Evolutionary conservation across 2,329 filamentous ascomycete species (phyloP).

Genomic region (Coniella vitis): DNA sequence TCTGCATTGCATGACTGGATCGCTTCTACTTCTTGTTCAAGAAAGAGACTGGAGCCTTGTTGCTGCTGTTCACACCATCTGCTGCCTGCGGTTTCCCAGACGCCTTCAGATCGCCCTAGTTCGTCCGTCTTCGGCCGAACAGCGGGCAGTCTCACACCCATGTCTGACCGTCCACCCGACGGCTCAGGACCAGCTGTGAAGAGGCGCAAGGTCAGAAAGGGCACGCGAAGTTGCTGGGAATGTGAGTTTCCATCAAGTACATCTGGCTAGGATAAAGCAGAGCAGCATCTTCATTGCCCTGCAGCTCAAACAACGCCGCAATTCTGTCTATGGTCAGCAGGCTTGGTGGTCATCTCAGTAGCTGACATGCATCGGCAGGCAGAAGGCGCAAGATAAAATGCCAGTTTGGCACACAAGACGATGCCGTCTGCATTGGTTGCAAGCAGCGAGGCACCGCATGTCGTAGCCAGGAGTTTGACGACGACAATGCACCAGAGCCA

Average conservation of each 20-base stretch:
- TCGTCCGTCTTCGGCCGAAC: conserved; percentile 16
- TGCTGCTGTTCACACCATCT: background rate
- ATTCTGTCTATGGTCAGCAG: too few relatives aligned
- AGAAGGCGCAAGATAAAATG: conserved; percentile 43
- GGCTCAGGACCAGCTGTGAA: conserved; percentile 23
- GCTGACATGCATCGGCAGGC: conserved; percentile 21
- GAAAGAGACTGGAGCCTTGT: background rate
- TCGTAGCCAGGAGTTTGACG: conserved; percentile 38
- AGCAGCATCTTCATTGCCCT: background rate
- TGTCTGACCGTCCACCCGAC: conserved; percentile 6
- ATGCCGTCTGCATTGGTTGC: conserved; percentile 37
- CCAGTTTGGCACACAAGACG: conserved; percentile 32
- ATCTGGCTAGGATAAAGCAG: background rate
- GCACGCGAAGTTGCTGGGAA: conserved; percentile 50
- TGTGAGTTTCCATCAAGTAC: conserved; percentile 29
- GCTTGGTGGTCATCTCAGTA: background rate
- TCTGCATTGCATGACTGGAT: background rate
- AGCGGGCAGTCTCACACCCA: background rate
- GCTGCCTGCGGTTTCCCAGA: background rate
- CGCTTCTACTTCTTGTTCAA: background rate
- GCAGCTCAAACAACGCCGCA: background rate
- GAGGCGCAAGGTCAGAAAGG: conserved; percentile 41
- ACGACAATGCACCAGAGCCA: conserved; percentile 24
- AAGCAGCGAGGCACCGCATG: conserved; percentile 33
- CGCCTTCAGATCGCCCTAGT: background rate